Conservation (phyloP, 306 rosid genomes). For the Canavalia gladiata region DNA sequence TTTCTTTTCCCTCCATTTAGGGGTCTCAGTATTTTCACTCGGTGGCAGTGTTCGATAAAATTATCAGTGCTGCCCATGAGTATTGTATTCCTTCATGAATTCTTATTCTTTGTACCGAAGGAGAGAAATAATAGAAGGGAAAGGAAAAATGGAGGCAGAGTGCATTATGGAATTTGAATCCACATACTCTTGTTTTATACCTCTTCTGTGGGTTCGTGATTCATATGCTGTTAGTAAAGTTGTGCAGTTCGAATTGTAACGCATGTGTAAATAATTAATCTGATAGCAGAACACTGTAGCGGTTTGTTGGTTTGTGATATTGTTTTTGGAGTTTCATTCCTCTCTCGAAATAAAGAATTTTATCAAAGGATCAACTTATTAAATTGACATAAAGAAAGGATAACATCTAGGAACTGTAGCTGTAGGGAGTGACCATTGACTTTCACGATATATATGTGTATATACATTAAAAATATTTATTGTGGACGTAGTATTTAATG, state of each 20-base stretch:
- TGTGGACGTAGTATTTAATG: slow-evolving; percentile 4
- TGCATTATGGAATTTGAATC: neutral
- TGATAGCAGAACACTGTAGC: too few species aligned
- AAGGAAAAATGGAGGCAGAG: neutral
- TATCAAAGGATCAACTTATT: neutral
- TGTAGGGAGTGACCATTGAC: neutral
- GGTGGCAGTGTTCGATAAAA: slow-evolving; percentile 6
- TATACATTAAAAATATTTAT: neutral
- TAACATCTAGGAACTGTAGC: neutral
- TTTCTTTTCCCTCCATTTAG: neutral
- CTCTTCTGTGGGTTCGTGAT: too few species aligned
- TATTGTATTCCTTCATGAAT: slow-evolving; percentile 11
- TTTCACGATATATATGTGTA: neutral
- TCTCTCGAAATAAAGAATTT: too few species aligned
- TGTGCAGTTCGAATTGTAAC: too few species aligned
- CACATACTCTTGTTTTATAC: neutral
- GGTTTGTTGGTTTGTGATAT: too few species aligned
- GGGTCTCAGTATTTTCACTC: slow-evolving; percentile 1
- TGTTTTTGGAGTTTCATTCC: too few species aligned
- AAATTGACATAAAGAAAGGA: neutral
- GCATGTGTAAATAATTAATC: too few species aligned
- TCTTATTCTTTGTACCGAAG: slow-evolving; percentile 23
- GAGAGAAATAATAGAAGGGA: neutral
- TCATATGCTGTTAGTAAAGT: too few species aligned
- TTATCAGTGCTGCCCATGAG: slow-evolving; percentile 2